Conservation (phyloP, 169 alveolate genomes). For the Babesia ovis region DNA sequence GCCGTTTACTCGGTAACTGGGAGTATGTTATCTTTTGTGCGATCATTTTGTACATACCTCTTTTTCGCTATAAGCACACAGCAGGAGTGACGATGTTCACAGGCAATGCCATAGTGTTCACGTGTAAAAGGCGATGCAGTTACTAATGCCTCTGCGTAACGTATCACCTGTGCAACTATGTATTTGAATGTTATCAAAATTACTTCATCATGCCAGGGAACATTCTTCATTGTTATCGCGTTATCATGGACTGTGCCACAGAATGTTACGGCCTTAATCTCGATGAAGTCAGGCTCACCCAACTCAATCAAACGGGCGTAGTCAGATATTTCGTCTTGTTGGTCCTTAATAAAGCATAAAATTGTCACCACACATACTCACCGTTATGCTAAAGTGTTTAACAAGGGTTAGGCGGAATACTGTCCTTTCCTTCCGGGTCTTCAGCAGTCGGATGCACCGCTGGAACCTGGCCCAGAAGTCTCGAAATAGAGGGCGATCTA, state of each 20-base stretch:
- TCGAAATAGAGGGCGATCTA: constrained; percentile 83
- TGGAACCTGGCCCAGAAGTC: constrained; percentile 87
- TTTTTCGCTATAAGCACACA: constrained; percentile 79
- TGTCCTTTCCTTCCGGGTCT: constrained; percentile 79
- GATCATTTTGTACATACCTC: constrained; percentile 1
- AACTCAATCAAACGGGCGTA: constrained; percentile 76
- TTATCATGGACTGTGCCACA: constrained; percentile 85
- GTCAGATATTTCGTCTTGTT: constrained; percentile 68
- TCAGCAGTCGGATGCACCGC: constrained; percentile 74
- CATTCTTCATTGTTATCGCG: constrained; percentile 80
- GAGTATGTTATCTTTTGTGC: not conserved
- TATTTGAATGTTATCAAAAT: not conserved
- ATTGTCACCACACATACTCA: not conserved
- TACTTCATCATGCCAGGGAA: constrained; percentile 86
- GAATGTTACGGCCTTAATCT: constrained; percentile 88
- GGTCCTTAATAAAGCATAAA: constrained; percentile 30
- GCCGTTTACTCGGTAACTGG: constrained; percentile 72
- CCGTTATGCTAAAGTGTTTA: constrained; percentile 76
- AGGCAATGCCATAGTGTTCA: constrained; percentile 80
- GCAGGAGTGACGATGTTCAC: constrained; percentile 88
- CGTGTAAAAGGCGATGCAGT: constrained; percentile 39
- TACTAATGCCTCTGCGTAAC: constrained; percentile 63
- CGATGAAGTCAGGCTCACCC: constrained; percentile 85
- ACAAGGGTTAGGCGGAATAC: constrained; percentile 83
- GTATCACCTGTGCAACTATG: constrained; percentile 40